Conservation (phyloP, 1,284 basidiomycete species). For the Leccinum proximum region DNA sequence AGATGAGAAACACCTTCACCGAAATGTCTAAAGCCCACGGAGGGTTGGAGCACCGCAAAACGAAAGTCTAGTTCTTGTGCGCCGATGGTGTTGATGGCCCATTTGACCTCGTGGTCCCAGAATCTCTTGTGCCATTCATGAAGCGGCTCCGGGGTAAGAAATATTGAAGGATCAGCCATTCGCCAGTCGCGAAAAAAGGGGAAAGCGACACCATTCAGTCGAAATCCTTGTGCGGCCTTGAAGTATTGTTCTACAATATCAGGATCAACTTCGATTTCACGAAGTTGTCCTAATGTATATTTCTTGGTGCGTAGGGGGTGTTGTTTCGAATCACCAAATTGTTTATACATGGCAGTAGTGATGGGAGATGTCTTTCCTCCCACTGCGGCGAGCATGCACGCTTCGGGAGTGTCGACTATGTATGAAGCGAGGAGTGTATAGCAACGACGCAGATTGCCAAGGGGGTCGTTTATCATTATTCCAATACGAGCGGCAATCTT, state of each 20-base stretch:
- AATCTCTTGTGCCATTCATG: neutral
- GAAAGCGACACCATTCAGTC: neutral
- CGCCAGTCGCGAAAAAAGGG: neutral
- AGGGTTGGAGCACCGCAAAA: neutral
- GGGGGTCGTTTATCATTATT: constrained; percentile 1
- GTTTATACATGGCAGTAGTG: neutral
- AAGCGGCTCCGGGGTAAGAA: neutral
- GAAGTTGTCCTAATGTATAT: neutral
- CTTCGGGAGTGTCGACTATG: neutral
- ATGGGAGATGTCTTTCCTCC: neutral
- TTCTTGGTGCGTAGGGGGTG: too few relatives aligned
- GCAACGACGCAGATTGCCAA: neutral
- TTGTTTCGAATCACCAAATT: neutral
- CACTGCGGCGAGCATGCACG: neutral
- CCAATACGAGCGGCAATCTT: neutral
- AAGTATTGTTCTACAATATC: neutral
- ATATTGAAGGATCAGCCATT: neutral
- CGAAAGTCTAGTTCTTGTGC: neutral
- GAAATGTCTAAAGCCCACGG: neutral
- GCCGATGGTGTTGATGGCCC: neutral
- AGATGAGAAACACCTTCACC: neutral
- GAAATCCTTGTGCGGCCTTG: neutral
- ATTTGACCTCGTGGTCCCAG: neutral
- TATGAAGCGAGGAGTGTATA: neutral
- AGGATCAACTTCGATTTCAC: neutral